These are phyloP conservation scores for Nicotiana otophora DNA, from an alignment of 257 asterid species.

Conservation along the genomic window DNA sequence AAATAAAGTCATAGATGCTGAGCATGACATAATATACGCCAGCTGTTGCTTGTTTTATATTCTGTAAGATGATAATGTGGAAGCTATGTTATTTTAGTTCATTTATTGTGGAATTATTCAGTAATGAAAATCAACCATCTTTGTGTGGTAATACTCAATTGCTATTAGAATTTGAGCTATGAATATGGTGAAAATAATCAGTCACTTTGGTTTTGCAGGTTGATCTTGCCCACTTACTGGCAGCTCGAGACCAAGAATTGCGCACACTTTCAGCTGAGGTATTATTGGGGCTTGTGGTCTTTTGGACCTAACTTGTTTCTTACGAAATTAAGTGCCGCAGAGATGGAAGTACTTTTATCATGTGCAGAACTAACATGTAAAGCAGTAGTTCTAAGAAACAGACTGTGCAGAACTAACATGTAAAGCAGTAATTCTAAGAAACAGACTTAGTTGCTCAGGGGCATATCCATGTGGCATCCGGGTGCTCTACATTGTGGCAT, in stretches of 20 bases:
- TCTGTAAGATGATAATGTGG: neutral
- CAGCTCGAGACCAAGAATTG: conserved; percentile 95
- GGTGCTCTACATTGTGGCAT: neutral
- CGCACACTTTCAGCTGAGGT: conserved; percentile 98
- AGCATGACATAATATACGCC: neutral
- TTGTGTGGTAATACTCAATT: neutral
- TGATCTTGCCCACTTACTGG: conserved; percentile 91
- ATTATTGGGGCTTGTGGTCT: neutral
- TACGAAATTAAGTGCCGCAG: neutral
- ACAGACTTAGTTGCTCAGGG: neutral
- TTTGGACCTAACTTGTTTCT: neutral
- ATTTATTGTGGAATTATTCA: neutral
- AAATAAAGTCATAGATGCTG: neutral
- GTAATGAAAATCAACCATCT: neutral
- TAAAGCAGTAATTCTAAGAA: neutral
- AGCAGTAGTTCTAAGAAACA: neutral
- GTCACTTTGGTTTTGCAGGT: conserved; percentile 45
- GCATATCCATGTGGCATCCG: neutral
- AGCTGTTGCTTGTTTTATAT: neutral
- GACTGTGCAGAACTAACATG: neutral
- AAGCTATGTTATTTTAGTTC: neutral
- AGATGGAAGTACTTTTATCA: neutral
- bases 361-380: neutral
- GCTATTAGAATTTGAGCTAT: neutral
- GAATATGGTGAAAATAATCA: conserved; percentile 4